Evolutionary conservation across 768 basidiomycete species (phyloP), one percentile per base, ranked within the genome.

Genomic region (Serendipita sp.): DNA sequence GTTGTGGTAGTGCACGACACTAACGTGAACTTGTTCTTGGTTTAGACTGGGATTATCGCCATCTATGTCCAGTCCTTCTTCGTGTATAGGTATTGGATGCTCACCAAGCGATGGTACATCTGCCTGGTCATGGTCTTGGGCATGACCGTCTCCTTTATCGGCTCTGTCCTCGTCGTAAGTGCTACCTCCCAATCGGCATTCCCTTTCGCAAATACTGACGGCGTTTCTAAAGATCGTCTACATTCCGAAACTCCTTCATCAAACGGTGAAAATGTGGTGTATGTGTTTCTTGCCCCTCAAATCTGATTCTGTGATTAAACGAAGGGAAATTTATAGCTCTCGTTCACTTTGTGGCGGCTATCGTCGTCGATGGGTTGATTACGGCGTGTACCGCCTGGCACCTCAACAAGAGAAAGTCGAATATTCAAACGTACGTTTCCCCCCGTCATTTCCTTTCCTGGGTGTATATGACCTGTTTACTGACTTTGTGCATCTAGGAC

Each of bases 71-170:
- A 60, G 37, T 32, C 16, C 56, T 60, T 60, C 30, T 60, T 60
- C 56, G 37, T 38, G 4, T 60, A 60, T 35, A 10, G 56, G n/a
- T 60, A 60, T 37, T 60, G 56, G 56, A 60, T 60, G 56, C 56
- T 60, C 56, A 60, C 56, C 11, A 32, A 38, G 30, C 56, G 56
- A n/a, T 60, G 56, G 56, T 60, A 60, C 34, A 35, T 60, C 30
- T 60, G 56, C 37, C 28, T 37, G 4, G 11, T 60, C 56, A 60
- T 60, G 56, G 37, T 32, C 11, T 4, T 60, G 28, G 11, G 56
- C 37, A 60, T 60, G 56, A 37, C 35, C 56, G 35, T 38, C 34
- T 34, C 30, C 0, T 37, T 60, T n/a, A 18, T 60, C 30, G 56
- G 28, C 56, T 24, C 56, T 30, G 10, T 38, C 30, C 37, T 60